phyloP scores from a whole-genome alignment of 1,284 basidiomycete genomes.

The Phenoliferia sp. region DNA sequence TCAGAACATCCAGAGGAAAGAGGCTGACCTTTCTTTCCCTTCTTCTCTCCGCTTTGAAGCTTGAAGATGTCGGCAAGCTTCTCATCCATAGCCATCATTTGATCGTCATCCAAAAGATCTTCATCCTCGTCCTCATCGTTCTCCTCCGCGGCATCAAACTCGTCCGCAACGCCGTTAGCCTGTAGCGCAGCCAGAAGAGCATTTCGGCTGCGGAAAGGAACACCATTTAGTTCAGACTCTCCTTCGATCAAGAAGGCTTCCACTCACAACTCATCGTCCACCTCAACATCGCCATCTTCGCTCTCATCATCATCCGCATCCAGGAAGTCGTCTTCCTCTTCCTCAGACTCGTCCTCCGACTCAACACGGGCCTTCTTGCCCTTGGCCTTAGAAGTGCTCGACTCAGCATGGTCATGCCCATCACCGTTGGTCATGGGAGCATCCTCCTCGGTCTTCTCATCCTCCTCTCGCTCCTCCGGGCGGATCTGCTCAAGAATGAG shows the following conservation, averaged over 20 bases:
- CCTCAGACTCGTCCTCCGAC: conserved; percentile 17
- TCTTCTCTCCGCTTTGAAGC: conserved; percentile 43
- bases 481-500: conserved; percentile 83
- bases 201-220: too few relatives aligned
- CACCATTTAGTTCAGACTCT: too few relatives aligned
- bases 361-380: conserved; percentile 41
- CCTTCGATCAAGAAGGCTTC: too few relatives aligned
- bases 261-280: conserved; percentile 55
- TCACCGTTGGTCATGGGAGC: conserved; percentile 46
- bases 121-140: conserved; percentile 50
- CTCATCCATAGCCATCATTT: conserved; percentile 94
- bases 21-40: conserved; percentile 28
- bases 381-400: conserved; percentile 4
- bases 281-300: conserved; percentile 45
- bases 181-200: conserved; percentile 65
- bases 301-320: conserved; percentile 36
- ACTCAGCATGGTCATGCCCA: too few relatives aligned
- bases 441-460: conserved; percentile 36
- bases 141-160: conserved; percentile 49
- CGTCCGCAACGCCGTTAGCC: conserved; percentile 59
- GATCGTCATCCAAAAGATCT: conserved; percentile 86
- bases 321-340: conserved; percentile 15
- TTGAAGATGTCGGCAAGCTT: conserved; percentile 87
- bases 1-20: neutral
- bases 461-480: conserved; percentile 11